phyloP scores from a whole-genome alignment of 2,329 filamentous ascomycete genomes.

The Fulvia fulva region DNA sequence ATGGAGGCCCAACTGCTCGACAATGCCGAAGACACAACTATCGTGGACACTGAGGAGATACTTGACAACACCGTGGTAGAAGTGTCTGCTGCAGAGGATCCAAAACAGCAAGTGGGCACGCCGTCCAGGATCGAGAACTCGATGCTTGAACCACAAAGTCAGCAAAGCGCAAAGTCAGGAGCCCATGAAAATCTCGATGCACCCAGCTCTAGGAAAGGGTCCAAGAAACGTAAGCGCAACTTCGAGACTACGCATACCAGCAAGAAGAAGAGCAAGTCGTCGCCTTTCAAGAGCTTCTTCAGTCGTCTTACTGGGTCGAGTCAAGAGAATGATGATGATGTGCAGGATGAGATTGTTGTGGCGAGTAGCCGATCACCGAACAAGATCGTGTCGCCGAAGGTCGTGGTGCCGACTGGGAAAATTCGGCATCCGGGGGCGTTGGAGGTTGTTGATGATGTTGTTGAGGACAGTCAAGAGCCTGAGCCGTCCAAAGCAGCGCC shows the following conservation, averaged over 20 bases:
- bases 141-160: not conserved
- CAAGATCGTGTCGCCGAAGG: too few relatives aligned
- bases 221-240: constrained; percentile 1
- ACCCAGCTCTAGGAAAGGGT: not conserved
- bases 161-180: not conserved
- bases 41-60: not conserved
- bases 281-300: constrained; percentile 28
- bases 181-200: not conserved
- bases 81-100: not conserved
- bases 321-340: constrained; percentile 31
- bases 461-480: not conserved
- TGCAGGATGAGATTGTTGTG: constrained; percentile 41
- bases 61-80: constrained; percentile 3
- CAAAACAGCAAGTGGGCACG: not conserved
- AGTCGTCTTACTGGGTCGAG: constrained; percentile 21
- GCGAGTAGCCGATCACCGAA: constrained; percentile 23
- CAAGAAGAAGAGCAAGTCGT: constrained; percentile 28
- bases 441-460: not conserved
- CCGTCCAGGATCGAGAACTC: constrained; percentile 10
- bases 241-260: not conserved
- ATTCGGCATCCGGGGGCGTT: not conserved
- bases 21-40: not conserved
- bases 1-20: not conserved
- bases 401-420: too few relatives aligned
- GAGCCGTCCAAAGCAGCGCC: not conserved